A percentile compares a stretch with the other conserved stretches of the same genome.
Conservation (phyloP, 2,329 filamentous ascomycete species). For the Tolypocladium inflatum region DNA sequence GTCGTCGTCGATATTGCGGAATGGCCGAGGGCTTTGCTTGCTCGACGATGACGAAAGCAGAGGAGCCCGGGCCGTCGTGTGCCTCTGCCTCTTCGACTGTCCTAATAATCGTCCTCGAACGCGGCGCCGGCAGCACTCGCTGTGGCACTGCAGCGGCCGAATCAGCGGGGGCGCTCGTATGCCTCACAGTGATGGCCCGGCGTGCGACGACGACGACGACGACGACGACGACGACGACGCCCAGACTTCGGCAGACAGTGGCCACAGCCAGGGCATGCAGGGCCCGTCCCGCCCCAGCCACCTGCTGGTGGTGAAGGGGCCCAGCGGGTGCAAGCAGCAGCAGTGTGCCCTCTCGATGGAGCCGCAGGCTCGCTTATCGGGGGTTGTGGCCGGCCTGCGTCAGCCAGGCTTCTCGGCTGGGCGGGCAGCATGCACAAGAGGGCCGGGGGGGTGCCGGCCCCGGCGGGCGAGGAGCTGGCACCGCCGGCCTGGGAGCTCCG, state of each 20-base stretch:
- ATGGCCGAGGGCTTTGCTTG: neutral
- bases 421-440: neutral
- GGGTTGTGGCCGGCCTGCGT: conserved; percentile 3
- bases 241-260: neutral
- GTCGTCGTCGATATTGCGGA: neutral
- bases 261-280: neutral
- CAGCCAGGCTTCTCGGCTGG: neutral
- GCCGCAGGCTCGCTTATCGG: conserved; percentile 6
- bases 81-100: too few relatives aligned
- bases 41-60: neutral
- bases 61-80: too few relatives aligned
- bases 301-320: neutral
- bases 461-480: neutral
- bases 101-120: too few relatives aligned
- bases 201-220: too few relatives aligned
- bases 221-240: too few relatives aligned
- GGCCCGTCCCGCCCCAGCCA: conserved; percentile 1
- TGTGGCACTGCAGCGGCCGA: neutral
- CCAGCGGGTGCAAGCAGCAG: neutral
- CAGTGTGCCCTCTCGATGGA: neutral
- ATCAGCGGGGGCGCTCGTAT: neutral
- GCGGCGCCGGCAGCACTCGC: too few relatives aligned
- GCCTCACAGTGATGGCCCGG: neutral
- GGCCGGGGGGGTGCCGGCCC: neutral
- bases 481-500: neutral